Evolutionary conservation across 139 green algal species (phyloP).

Genomic region (Chlorella sorokiniana): DNA sequence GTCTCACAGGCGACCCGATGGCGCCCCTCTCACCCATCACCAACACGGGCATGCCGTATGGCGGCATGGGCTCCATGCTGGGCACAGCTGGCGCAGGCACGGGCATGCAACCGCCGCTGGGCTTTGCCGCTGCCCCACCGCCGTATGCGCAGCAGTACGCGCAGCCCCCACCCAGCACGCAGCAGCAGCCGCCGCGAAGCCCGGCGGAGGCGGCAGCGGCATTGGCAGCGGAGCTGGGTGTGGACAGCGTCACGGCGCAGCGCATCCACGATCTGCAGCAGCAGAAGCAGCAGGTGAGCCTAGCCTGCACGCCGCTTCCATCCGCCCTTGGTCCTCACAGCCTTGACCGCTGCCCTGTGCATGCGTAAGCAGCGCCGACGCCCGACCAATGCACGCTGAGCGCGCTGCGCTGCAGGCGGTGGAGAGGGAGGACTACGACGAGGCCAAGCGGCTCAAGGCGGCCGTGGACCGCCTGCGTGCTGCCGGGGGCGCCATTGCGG

Average conservation of each 20-base stretch:
- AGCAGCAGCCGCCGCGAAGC: not conserved
- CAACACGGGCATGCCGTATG: conserved; percentile 12
- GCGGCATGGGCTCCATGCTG: not conserved
- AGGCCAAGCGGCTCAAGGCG: conserved; percentile 87
- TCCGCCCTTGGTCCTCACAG: no score
- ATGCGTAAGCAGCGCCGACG: not conserved
- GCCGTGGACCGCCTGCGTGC: conserved; percentile 45
- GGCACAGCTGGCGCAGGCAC: not conserved
- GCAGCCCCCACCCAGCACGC: conserved; percentile 20
- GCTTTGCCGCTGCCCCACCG: conserved; percentile 43
- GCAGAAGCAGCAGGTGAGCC: conserved; percentile 59
- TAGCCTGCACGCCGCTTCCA: not conserved
- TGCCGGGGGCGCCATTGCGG: conserved; percentile 59
- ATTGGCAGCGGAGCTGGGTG: conserved; percentile 19
- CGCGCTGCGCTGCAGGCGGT: not conserved
- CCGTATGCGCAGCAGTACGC: not conserved
- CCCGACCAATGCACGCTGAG: not conserved
- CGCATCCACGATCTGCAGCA: conserved; percentile 63
- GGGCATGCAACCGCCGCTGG: not conserved
- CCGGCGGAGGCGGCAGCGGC: conserved; percentile 3
- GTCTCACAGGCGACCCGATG: conserved; percentile 77
- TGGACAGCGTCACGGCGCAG: conserved; percentile 56
- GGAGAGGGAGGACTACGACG: conserved; percentile 92
- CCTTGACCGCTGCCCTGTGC: no score
- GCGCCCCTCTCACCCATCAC: conserved; percentile 6